Evolutionary conservation across 179 eudicot genomes (phyloP).

Genomic region (Silene noctiflora): DNA sequence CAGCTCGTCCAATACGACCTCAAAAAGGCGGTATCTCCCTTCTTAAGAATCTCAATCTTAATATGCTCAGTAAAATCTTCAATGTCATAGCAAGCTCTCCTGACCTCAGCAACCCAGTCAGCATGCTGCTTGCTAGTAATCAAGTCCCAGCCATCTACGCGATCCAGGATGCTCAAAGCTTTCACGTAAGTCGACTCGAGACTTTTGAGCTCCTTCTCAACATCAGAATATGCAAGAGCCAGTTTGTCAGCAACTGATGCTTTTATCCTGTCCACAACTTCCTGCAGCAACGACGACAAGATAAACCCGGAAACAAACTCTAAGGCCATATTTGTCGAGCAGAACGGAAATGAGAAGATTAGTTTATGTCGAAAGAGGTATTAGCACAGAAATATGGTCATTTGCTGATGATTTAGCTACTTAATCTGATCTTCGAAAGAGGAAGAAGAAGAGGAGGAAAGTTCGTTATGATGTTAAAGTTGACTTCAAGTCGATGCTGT

Average conservation of each 20-base stretch:
- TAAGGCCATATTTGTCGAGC: slow-evolving; percentile 11
- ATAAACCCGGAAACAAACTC: slow-evolving; percentile 25
- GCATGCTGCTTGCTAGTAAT: slow-evolving; percentile 12
- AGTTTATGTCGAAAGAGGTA: neutral
- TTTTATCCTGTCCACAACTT: slow-evolving; percentile 23
- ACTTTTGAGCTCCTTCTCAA: slow-evolving; percentile 20
- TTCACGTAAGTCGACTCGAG: slow-evolving; percentile 21
- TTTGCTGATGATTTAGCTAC: no score
- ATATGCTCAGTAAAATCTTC: slow-evolving; percentile 20
- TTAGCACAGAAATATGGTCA: neutral
- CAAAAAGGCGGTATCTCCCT: slow-evolving; percentile 7
- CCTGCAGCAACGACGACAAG: slow-evolving; percentile 20
- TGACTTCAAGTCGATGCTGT: neutral
- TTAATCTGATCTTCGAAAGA: neutral
- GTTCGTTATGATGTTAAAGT: neutral
- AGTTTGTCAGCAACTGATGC: slow-evolving; percentile 22
- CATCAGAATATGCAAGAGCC: slow-evolving; percentile 16
- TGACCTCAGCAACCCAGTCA: slow-evolving; percentile 20
- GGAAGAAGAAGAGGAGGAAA: neutral
- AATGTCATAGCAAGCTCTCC: slow-evolving; percentile 23
- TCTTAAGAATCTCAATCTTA: slow-evolving; percentile 11
- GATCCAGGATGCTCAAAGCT: slow-evolving; percentile 9
- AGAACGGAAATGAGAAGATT: neutral
- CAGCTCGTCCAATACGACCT: slow-evolving; percentile 18
- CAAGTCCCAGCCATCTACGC: slow-evolving; percentile 21